phyloP scores from a whole-genome alignment of 495 filamentous ascomycete species.

The Trichoderma asperelloides region DNA sequence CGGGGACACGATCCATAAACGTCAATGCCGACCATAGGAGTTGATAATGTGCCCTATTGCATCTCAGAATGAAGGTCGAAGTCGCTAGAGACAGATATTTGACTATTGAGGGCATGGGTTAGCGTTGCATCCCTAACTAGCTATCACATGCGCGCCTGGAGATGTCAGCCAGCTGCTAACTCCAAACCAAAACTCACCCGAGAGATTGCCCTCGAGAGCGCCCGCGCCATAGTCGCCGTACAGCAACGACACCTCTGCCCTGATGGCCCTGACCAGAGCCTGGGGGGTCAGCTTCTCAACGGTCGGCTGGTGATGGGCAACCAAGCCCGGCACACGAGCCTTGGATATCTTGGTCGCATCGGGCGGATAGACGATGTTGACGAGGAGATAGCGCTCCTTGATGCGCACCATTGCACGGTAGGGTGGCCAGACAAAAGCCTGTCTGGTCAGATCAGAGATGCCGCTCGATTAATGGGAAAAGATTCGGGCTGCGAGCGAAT shows the following conservation, averaged over 20 bases:
- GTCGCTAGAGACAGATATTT: slow-evolving; percentile 92
- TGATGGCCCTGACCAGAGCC: slow-evolving; percentile 56
- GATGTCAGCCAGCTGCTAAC: slow-evolving; percentile 10
- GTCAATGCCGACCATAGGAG: slow-evolving; percentile 85
- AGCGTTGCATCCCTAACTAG: neutral
- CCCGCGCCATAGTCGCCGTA: slow-evolving; percentile 93
- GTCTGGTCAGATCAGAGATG: neutral
- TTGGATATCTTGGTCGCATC: slow-evolving; percentile 33
- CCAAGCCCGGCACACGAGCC: slow-evolving; percentile 39
- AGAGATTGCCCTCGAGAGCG: slow-evolving; percentile 29
- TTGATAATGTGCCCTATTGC: slow-evolving; percentile 67
- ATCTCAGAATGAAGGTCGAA: slow-evolving; percentile 81
- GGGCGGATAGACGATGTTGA: slow-evolving; percentile 78
- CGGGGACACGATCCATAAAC: slow-evolving; percentile 64
- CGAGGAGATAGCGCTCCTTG: slow-evolving; percentile 88
- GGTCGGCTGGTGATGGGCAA: slow-evolving; percentile 71
- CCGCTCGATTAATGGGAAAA: neutral
- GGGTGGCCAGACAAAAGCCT: neutral
- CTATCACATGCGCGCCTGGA: neutral
- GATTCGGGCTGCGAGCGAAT: neutral
- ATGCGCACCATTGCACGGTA: slow-evolving; percentile 71
- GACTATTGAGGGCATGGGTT: slow-evolving; percentile 40
- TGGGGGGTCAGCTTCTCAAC: slow-evolving; percentile 54
- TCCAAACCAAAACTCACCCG: slow-evolving; percentile 36
- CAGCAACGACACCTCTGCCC: slow-evolving; percentile 54